Base-by-base conservation (phyloP, 2,329 filamentous ascomycete species). In the Ilyonectria sp. region DNA sequence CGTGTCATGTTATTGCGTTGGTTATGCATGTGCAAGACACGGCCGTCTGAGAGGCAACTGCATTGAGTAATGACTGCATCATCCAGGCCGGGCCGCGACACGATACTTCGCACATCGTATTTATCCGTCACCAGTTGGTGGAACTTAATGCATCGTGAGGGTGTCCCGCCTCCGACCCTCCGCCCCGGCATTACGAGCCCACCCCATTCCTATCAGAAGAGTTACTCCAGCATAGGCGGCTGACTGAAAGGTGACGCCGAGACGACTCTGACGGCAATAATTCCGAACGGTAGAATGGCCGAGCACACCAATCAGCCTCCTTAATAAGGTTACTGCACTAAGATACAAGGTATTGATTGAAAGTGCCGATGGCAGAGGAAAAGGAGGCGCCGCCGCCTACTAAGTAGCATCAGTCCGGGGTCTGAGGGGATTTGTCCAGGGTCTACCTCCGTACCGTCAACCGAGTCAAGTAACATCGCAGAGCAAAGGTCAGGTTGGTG, bases 1-100 rank as follows among this genome's bases (percentile, higher is more conserved):
- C n/a, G n/a, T n/a, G n/a, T n/a, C n/a, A n/a, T n/a, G n/a, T n/a
- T n/a, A n/a, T n/a, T n/a, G n/a, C n/a, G n/a, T 43, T 46, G 56
- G 40, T 29, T 49, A 56, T 60, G 50, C 56, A 63, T 63, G 60
- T 46, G 54, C 61, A 47, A 64, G 46, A 64, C 61, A 59, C 37
- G 19, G 17, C 40, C 35, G 29, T 13, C 21, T 15, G 21, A 47
- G 21, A 26, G 23, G 26, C 7, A 31, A 53, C n/a, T 40, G 55
- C 55, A 64, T 59, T 47, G 47, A 46, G 35, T 35, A 53, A 46
- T 53, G 56, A 54, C 55, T 65, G 63, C 63, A 65, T 60, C 47
- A 13, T 21, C 35, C 15, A 9, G 57, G 26, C 35, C 15, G 8
- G 57, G 33, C 46, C 33, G 57, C 50, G 35, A 65, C 63, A 65